Conservation (phyloP, 2,329 filamentous ascomycete species). For the Harringtonia aguacate region DNA sequence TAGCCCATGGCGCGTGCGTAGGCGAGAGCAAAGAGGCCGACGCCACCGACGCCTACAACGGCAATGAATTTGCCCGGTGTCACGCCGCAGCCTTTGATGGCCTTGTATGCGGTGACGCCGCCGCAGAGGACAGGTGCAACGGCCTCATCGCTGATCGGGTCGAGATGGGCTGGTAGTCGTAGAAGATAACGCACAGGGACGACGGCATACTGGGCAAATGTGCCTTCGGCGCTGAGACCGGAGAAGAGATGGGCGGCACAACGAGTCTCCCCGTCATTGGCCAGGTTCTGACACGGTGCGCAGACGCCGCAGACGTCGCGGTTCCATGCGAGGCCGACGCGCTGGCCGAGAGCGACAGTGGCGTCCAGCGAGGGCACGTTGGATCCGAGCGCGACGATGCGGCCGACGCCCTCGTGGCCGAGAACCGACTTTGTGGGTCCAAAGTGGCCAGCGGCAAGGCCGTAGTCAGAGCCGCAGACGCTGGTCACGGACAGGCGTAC, state of each 20-base stretch:
- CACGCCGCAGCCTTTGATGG: constrained; percentile 21
- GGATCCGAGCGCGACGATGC: constrained; percentile 24
- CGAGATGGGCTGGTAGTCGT: constrained; percentile 17
- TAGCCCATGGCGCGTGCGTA: constrained; percentile 31
- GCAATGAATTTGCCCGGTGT: constrained; percentile 24
- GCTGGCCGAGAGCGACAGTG: constrained; percentile 19
- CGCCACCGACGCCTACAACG: constrained; percentile 26
- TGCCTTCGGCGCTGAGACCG: constrained; percentile 23
- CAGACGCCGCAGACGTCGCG: constrained; percentile 26
- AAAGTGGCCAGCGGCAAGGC: constrained; percentile 25
- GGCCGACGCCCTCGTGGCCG: constrained; percentile 34
- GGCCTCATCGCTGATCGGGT: constrained; percentile 21
- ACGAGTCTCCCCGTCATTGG: constrained; percentile 23
- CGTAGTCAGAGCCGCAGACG: constrained; percentile 28
- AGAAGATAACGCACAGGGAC: constrained; percentile 23
- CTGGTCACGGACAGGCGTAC: constrained; percentile 23
- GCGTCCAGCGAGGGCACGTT: constrained; percentile 17
- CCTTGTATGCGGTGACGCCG: constrained; percentile 32
- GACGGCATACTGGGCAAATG: constrained; percentile 27
- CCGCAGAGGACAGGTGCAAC: constrained; percentile 30
- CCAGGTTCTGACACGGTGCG: constrained; percentile 14
- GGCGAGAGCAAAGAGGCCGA: constrained; percentile 26
- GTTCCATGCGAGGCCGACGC: constrained; percentile 28
- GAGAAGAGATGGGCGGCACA: constrained; percentile 23
- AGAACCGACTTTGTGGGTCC: constrained; percentile 23